Evolutionary conservation across 306 rosid genomes (phyloP).

Genomic region (Cucumis cinereus): DNA sequence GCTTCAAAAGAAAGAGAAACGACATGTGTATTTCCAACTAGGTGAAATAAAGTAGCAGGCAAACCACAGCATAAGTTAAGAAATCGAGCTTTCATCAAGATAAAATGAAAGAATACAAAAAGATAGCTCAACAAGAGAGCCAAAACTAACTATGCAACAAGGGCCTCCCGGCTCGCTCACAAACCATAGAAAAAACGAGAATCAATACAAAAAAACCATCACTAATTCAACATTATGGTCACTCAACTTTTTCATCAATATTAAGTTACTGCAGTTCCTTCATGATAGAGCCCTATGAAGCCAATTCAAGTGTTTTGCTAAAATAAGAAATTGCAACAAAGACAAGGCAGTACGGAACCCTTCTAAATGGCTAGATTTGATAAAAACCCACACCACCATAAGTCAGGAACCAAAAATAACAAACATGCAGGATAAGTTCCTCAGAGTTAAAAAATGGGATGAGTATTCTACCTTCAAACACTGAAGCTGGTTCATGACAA

Average conservation of each 20-base stretch:
- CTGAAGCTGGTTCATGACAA: constrained; percentile 61
- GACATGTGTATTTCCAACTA: not conserved
- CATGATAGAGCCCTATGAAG: not conserved
- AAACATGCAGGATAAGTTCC: not conserved
- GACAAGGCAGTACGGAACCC: not conserved
- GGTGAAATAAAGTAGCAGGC: not conserved
- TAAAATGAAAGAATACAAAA: not conserved
- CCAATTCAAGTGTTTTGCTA: not conserved
- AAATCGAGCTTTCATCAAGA: not conserved
- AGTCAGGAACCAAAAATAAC: constrained; percentile 10
- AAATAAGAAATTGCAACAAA: not conserved
- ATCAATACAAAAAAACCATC: not conserved
- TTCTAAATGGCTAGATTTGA: not conserved
- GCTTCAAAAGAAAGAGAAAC: not conserved
- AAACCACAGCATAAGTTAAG: not conserved
- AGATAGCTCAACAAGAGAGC: not conserved
- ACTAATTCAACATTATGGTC: not conserved
- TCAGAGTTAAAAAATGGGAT: constrained; percentile 11
- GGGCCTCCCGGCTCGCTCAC: not conserved
- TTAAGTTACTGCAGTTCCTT: not conserved
- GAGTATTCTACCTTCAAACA: constrained; percentile 52
- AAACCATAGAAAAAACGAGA: constrained; percentile 1
- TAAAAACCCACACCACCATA: not conserved
- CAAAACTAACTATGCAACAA: not conserved
- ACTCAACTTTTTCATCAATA: not conserved